Base-by-base conservation (phyloP, 805 yeast species). In the Diddensiella caesifluorescens region DNA sequence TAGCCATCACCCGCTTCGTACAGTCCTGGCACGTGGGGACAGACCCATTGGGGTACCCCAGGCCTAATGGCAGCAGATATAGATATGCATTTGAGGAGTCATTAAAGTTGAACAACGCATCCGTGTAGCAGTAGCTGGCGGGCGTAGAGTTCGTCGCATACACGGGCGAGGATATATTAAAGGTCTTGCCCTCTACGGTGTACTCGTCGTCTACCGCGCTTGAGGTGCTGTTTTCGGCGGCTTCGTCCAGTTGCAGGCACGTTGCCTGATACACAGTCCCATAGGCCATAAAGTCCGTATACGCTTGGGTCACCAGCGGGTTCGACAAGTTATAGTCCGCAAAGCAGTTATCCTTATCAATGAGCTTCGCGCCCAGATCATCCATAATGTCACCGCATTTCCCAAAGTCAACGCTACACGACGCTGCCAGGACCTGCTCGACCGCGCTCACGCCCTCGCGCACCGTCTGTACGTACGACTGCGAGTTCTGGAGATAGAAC, bases 91-190 rank as follows among this genome's bases (percentile, higher is more conserved):
- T 60, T 4, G 46, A 44, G n/a, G 45, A 35, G 21, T 39, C 46
- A 20, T 36, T 36, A 15, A 45, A 22, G 39, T 54, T 48, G 38
- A 36, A 53, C 31, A 55, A 41, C 1, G 60, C 49, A 36, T 57
- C 52, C 13, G 56, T 50, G 43, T 56, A 59, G 47, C 63, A 59
- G 47, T 57, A 59, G n/a, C 18, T 45, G n/a, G n/a, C n/a, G 20
- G 44, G 37, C 19, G 20, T 6, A 16, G 36, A 29, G 16, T 29
- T 13, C 7, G 7, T 9, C 32, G 32, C 15, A 7, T 7, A 29
- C 15, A 7, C 7, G 7, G 32, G 32, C 12, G 12, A 23, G 16
- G 16, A 7, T 13, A 19, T 7, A 19, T 7, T 7, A 7, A 19
- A 29, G 7, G 32, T 7, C 7, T 29, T 9, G 28, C 39, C 15